These are phyloP conservation scores for Agrocybe chaxingu DNA, from an alignment of 768 basidiomycete genomes.

Conservation along the genomic window DNA sequence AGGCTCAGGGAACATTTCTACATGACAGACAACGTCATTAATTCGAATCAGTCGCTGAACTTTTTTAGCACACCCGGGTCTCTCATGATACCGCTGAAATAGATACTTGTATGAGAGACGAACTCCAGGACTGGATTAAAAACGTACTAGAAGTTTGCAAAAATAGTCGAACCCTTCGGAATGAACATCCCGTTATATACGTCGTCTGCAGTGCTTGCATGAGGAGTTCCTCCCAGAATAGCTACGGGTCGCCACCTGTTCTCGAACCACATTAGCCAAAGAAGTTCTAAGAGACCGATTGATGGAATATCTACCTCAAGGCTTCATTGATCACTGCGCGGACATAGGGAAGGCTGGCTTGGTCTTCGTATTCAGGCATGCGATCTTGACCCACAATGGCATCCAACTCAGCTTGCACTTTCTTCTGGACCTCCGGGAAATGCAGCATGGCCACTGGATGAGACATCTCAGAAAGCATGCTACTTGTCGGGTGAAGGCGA, in stretches of 20 bases:
- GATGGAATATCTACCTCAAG: conserved; percentile 19
- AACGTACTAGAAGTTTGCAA: conserved; percentile 30
- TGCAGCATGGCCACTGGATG: conserved; percentile 34
- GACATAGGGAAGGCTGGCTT: conserved; percentile 31
- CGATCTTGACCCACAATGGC: conserved; percentile 30
- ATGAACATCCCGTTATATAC: conserved; percentile 37
- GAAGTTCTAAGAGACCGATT: neutral
- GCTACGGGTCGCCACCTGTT: conserved; percentile 30
- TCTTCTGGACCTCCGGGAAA: conserved; percentile 33
- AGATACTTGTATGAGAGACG: neutral
- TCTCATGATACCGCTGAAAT: conserved; percentile 28
- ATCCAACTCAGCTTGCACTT: conserved; percentile 39
- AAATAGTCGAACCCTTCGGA: conserved; percentile 33
- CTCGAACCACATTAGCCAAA: neutral
- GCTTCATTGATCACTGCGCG: conserved; percentile 37
- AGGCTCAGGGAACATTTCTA: conserved; percentile 31
- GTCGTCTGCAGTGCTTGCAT: conserved; percentile 34
- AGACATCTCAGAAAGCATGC: neutral
- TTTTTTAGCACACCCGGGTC: conserved; percentile 22
- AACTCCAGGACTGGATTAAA: neutral
- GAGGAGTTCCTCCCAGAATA: conserved; percentile 31
- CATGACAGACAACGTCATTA: neutral
- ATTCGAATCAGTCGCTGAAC: neutral
- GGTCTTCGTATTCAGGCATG: conserved; percentile 35
- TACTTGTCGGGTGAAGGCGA: conserved; percentile 6